Base-by-base conservation (phyloP, 495 filamentous ascomycete genomes). In the Xylaria grammica region DNA sequence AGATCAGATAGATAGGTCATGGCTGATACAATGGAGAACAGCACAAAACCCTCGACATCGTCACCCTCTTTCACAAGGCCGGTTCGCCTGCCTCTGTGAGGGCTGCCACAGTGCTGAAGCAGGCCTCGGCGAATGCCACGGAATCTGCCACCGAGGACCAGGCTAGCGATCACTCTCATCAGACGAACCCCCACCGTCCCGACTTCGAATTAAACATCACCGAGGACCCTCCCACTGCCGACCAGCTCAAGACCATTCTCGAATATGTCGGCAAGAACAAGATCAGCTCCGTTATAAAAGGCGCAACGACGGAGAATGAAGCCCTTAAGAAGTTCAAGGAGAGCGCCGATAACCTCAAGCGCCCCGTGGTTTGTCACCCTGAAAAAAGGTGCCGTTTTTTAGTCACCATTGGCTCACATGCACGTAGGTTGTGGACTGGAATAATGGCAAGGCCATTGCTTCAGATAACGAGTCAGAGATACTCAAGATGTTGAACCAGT, bases 41-140 rank as follows among this genome's bases (percentile, higher is more conserved):
- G 90, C 84, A 84, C 77, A 94, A 93, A 86, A 83, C 90, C 66
- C 84, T 92, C 78, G 92, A 98, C 82, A 87, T 96, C 65, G 89
- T 99, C 70, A 97, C 93, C 62, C 89, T 99, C 81, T 99, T 98
- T 85, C 94, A 97, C 85, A 87, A 89, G 67, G 85, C 94, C 26
- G 79, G 78, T 44, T 78, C 83, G 19, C 79, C 87, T 3, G 75
- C 86, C 67, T 96, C 92, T 2, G 81, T 82, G 15, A 86, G 87
- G 46, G 85, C 86, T 32, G 84, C 89, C 24, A 87, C 86, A 27
- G 75, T 94, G 54, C 86, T 98, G 26, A 94, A 94, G 72, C 86
- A 91, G 75, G 80, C 86, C 11, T 88, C 89, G 3, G 84, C 86
- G n/a, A 80, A 80, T 13, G 89, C 90, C 10, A 66, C 81, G 0